Conservation (phyloP, 441 rosid genomes). For the Croton laevigatus region DNA sequence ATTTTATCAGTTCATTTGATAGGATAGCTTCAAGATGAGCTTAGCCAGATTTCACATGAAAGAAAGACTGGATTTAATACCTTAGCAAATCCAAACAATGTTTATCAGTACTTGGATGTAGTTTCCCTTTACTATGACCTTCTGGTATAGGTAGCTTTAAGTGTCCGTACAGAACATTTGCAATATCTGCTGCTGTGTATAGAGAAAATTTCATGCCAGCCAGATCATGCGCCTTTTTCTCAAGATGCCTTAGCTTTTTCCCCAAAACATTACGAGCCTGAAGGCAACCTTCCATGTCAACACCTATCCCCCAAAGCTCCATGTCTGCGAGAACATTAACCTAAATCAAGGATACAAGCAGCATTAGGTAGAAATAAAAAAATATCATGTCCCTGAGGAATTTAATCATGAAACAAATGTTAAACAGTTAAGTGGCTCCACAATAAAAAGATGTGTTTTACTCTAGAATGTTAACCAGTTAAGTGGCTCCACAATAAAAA, state of each 20-base stretch:
- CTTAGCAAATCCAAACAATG: slow-evolving; percentile 87
- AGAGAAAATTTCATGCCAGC: slow-evolving; percentile 90
- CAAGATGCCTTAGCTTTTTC: slow-evolving; percentile 72
- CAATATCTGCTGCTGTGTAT: slow-evolving; percentile 79
- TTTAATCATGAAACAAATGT: slow-evolving; percentile 6
- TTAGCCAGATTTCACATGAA: neutral
- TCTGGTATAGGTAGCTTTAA: slow-evolving; percentile 82
- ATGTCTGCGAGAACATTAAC: slow-evolving; percentile 92
- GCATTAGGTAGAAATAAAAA: slow-evolving; percentile 10
- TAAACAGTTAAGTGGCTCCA: slow-evolving; percentile 9
- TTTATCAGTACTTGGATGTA: slow-evolving; percentile 92
- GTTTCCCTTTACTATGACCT: slow-evolving; percentile 62
- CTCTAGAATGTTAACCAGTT: neutral
- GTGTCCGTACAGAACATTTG: slow-evolving; percentile 78
- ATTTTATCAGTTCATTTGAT: slow-evolving; percentile 22
- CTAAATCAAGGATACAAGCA: slow-evolving; percentile 41
- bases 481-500: slow-evolving; percentile 12
- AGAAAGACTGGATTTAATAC: slow-evolving; percentile 35
- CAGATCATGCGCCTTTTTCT: slow-evolving; percentile 79
- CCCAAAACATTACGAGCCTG: slow-evolving; percentile 66
- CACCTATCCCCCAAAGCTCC: slow-evolving; percentile 97
- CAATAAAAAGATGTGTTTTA: neutral
- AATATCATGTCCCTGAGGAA: neutral
- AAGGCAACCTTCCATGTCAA: slow-evolving; percentile 90
- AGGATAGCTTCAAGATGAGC: neutral